Evolutionary conservation across 768 basidiomycete genomes (phyloP), one percentile per base, ranked within the genome.

Genomic region (Agaricus subrufescens): DNA sequence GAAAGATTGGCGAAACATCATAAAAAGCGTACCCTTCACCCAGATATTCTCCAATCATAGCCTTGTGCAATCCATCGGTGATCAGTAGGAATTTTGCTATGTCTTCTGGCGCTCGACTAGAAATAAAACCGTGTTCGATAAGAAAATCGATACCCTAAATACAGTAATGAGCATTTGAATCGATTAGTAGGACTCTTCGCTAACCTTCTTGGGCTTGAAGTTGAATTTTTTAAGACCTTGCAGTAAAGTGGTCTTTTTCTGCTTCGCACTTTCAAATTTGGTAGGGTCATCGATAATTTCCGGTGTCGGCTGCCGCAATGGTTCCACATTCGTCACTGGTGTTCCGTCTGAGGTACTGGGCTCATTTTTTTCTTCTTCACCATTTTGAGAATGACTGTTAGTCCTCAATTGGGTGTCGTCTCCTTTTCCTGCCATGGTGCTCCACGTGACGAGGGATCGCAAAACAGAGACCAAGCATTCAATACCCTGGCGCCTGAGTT

Each of bases 201-300:
- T 46, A 65, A 95, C 94, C 62, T 86, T 83, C 72, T 98, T 98
- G n/a, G 96, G 95, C 72, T 97, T 98, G 77, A 88, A 94, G 68
- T 98, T 98, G 72, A 99, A 99, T 71, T 93, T 94, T 70, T 89
- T 94, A 71, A 98, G 90, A 27, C 97, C 97, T 67, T 98, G 96
- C 39, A 94, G 73, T 29, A 98, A 70, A 0, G 89, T 95, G 34
- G 92, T 98, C 74, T 99, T 99, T 73, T 91, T 89, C 73, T 94
- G 91, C 69, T 97, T 98, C 10, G 94, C 97, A 58, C 82, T 94
- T 74, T 98, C 96, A 60, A 99, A 98, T 64, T 82, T 82, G 19
- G 79, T 86, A 1, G 96, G 96, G 67, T 98, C 96, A 65, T 98
- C 97, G n/a, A 73, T 71, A 39, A 86, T 66, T 56, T 94, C 92